These are phyloP conservation scores for Zygoascus sp. DNA, from an alignment of 1,139 yeast species.

Conservation along the genomic window DNA sequence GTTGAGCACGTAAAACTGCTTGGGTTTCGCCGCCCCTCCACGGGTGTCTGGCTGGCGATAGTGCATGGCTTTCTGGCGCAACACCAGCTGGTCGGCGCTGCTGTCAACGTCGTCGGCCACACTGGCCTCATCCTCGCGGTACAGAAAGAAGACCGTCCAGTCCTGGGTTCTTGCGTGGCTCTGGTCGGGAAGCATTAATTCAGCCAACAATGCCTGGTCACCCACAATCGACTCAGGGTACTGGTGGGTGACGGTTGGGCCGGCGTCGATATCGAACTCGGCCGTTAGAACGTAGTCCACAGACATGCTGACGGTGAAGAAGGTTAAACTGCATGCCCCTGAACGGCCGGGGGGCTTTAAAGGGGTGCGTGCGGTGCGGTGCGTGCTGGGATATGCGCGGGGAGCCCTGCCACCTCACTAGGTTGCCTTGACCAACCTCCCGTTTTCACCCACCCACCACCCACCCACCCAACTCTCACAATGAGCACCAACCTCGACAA, in stretches of 20 bases:
- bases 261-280: conserved; percentile 61
- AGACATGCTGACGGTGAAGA: conserved; percentile 4
- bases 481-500: conserved; percentile 78
- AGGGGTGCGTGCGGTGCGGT: not conserved
- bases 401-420: not conserved
- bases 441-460: too few species aligned
- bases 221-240: conserved; percentile 51
- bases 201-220: conserved; percentile 42
- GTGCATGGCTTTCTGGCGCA: conserved; percentile 8
- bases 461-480: not conserved
- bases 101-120: conserved; percentile 1
- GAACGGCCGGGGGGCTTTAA: not conserved
- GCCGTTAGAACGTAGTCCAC: conserved; percentile 40
- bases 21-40: conserved; percentile 21
- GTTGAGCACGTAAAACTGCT: conserved; percentile 52
- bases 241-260: conserved; percentile 52
- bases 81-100: not conserved
- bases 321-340: not conserved
- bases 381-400: conserved; percentile 6
- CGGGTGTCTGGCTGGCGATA: not conserved
- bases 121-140: conserved; percentile 28
- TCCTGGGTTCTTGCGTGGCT: conserved; percentile 58
- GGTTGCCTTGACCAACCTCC: not conserved
- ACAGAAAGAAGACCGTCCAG: conserved; percentile 54
- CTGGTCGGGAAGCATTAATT: conserved; percentile 63